Evolutionary conservation across 192 early-diverging fungal species (phyloP).

Genomic region (Coemansia erecta): DNA sequence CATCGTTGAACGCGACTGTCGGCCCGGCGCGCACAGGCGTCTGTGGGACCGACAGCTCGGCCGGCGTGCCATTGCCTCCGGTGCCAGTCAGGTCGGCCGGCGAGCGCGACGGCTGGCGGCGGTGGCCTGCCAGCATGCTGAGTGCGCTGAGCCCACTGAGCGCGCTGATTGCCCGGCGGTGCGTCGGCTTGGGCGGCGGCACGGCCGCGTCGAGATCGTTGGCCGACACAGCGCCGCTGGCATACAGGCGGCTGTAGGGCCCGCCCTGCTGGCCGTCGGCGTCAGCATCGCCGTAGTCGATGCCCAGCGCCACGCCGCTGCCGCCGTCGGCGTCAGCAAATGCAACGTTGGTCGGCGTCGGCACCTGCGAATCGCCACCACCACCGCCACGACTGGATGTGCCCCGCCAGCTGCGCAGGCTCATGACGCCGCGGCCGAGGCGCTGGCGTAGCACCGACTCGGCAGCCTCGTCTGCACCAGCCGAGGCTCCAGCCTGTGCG

Average conservation of each 20-base stretch:
- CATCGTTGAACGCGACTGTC: slow-evolving; percentile 40
- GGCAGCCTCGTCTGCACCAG: slow-evolving; percentile 1
- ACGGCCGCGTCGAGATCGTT: slow-evolving; percentile 3
- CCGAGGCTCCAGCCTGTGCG: neutral
- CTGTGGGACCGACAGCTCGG: neutral
- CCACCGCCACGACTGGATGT: slow-evolving; percentile 1
- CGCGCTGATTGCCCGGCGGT: slow-evolving; percentile 3
- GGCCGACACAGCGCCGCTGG: neutral
- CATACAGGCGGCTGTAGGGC: slow-evolving; percentile 1
- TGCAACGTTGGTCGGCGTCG: slow-evolving; percentile 1
- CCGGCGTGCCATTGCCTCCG: neutral
- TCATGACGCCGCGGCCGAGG: slow-evolving; percentile 37
- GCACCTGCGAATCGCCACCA: slow-evolving; percentile 3
- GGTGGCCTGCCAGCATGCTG: neutral
- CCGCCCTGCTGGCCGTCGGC: neutral
- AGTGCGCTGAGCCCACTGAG: slow-evolving; percentile 5
- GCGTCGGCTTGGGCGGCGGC: neutral
- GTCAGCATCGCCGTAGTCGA: neutral
- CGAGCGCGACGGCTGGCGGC: slow-evolving; percentile 2
- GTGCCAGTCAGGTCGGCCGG: neutral
- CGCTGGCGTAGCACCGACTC: slow-evolving; percentile 33
- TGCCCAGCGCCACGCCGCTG: slow-evolving; percentile 8
- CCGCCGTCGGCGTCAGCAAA: slow-evolving; percentile 3
- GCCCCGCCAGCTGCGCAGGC: slow-evolving; percentile 48
- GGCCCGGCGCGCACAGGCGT: slow-evolving; percentile 6